Evolutionary conservation across 2,329 filamentous ascomycete species (phyloP), one percentile per base, ranked within the genome.

Genomic region (Nectriaceae sp.): DNA sequence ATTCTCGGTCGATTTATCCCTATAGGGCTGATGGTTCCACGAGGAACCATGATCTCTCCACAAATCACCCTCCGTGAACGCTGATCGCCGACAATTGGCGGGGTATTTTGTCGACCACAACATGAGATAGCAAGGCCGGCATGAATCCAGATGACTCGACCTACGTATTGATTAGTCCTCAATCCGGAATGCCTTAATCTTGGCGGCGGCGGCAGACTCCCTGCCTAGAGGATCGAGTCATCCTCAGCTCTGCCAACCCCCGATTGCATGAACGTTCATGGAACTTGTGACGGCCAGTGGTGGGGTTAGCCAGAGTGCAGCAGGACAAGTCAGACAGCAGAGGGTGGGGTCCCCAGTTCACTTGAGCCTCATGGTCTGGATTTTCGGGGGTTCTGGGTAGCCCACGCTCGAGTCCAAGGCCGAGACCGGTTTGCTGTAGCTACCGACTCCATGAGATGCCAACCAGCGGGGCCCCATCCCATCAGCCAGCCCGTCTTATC

Each of bases 91-190:
- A 29, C 19, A 42, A 29, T 29, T 29, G 26, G 18, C 38, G 1
- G 11, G 42, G 49, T 20, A 16, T 6, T 16, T 19, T 38, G 6
- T 47, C 51, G 11, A 46, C 39, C 29, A 41, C 39, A 15, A 55
- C 33, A 8, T 15, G 26, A 8, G 8, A 15, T 31, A 15, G 26
- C 26, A 15, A 8, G 26, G 15, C 26, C 15, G 26, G 26, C 26
- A 15, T 31, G 8, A 15, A 31, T 8, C 26, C 15, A 8, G 8
- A 31, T 31, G 8, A 31, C 26, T 31, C 26, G 26, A 31, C 15
- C 26, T 15, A 31, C 26, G 26, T 31, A 31, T 8, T 15, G 35
- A 53, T 31, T 15, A 15, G 26, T 15, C 8, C 8, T 31, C 26
- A 31, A 15, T 8, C 26, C 26, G 15, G 15, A 15, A 15, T 8